phyloP scores from a whole-genome alignment of 2,329 filamentous ascomycete species.

The Teratosphaeria epicoccoides region DNA sequence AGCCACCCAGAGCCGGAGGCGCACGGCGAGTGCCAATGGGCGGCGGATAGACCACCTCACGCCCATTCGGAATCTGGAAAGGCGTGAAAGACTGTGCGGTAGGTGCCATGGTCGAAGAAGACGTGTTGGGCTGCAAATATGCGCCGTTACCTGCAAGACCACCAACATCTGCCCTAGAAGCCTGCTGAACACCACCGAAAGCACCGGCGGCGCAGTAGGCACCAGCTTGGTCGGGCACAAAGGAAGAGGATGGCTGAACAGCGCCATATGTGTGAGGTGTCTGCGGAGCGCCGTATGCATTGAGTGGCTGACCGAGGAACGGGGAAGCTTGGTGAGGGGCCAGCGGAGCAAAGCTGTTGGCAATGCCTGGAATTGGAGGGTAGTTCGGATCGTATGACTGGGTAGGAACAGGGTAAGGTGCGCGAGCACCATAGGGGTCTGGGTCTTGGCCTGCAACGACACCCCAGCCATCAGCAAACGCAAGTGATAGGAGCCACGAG shows the following conservation, averaged over 20 bases:
- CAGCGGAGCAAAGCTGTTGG: constrained; percentile 19
- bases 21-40: neutral
- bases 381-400: constrained; percentile 26
- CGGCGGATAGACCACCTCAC: neutral
- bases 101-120: neutral
- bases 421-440: constrained; percentile 25
- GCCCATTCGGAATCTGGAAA: neutral
- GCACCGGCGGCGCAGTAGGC: neutral
- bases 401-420: constrained; percentile 23
- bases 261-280: neutral
- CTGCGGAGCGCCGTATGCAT: neutral
- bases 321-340: neutral
- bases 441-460: constrained; percentile 14
- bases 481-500: neutral
- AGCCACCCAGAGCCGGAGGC: neutral
- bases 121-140: neutral
- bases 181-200: neutral
- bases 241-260: neutral
- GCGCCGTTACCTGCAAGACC: neutral
- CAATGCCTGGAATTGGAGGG: constrained; percentile 22
- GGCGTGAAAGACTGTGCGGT: neutral
- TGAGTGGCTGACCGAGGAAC: neutral
- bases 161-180: neutral
- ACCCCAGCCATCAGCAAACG: neutral
- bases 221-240: neutral